These are phyloP conservation scores for Ceratobasidium sp. DNA, from an alignment of 1,284 basidiomycete genomes.

Conservation along the genomic window DNA sequence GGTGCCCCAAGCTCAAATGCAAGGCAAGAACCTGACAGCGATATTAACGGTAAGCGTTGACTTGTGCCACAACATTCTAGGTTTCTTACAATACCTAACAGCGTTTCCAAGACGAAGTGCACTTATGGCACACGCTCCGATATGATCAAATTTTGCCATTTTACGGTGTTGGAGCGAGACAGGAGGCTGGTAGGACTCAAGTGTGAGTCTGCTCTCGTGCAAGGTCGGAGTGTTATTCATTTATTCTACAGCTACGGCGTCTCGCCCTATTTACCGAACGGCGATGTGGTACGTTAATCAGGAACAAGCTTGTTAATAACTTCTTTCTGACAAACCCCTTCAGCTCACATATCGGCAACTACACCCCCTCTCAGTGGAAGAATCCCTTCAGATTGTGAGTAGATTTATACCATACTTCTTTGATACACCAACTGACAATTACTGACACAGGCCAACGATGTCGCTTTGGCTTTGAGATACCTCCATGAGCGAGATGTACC, in stretches of 20 bases:
- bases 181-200: not conserved
- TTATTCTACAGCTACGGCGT: not conserved
- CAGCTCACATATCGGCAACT: not conserved
- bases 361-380: not conserved
- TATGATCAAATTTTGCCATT: conserved; percentile 7
- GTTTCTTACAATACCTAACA: not conserved
- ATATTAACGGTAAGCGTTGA: not conserved
- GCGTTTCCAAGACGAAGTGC: not conserved
- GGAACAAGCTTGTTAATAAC: not conserved
- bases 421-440: not conserved
- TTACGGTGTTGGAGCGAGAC: not conserved
- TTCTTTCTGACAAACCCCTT: not conserved
- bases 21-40: not conserved
- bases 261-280: not conserved
- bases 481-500: not conserved
- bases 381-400: conserved; percentile 14
- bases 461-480: not conserved
- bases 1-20: not conserved
- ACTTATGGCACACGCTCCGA: not conserved
- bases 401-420: too few species aligned
- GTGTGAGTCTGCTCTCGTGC: not conserved
- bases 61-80: not conserved
- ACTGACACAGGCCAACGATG: not conserved
- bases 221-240: not conserved
- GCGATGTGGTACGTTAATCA: not conserved